Base-by-base conservation (phyloP, 768 basidiomycete species). In the Amanita jacksonii region DNA sequence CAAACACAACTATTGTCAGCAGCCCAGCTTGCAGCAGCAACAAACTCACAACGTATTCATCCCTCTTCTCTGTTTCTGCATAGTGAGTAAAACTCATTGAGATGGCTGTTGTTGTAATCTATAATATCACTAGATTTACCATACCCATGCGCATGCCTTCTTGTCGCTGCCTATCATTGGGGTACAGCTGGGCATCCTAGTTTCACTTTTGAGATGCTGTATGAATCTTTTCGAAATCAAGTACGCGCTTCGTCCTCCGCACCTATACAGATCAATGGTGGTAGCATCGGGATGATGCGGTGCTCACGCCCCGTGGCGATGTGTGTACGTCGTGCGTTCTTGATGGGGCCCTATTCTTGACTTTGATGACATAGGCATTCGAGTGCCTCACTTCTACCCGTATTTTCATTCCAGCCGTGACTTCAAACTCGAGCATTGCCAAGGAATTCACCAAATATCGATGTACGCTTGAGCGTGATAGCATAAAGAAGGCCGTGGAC, bases 191-290 rank as follows among this genome's bases (percentile, higher is more conserved):
- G 92, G 0, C 82, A 91, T 47, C 70, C 83, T 15, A 64, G 65
- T 10, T 80, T 96, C 62, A 97, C 87, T 23, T 94, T 98, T 56
- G 89, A 93, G 54, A 90, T 93, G 81, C 73, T 94, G 6, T 73
- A 84, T 49, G 85, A 88, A 41, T 69, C 71, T 24, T 91, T 92
- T 57, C 76, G 78, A 16, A 74, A 80, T 49, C 84, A 87, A 61
- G 72, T 85, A 15, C 77, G 81, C 16, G 70, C 78, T 16, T 83
- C 85, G 5, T 69, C 71, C 8, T 75, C 81, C 6, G 85, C 85
- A 0, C 87, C 88, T 1, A 74, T 90, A 15, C 79, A 81, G 41
- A 58, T 87, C 33, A 76, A 78, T 50, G 82, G 86, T 7, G 79
- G 84, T 16, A 74, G 73, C 35, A 81, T 90, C 45, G 80, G 85